Evolutionary conservation across 139 green algal species (phyloP).

Genomic region (Volvox reticuliferus): DNA sequence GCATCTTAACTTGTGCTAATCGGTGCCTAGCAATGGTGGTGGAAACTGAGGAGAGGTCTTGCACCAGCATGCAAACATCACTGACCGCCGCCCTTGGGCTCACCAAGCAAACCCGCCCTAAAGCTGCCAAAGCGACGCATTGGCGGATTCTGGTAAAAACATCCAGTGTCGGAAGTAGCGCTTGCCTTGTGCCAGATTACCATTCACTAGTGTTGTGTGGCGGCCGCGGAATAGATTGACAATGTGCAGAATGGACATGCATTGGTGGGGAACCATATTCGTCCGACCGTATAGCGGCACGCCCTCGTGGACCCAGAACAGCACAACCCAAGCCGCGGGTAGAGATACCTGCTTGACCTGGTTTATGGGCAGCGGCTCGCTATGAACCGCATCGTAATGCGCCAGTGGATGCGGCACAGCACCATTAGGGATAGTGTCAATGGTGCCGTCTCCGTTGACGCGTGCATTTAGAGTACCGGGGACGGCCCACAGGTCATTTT

Average conservation of each 20-base stretch:
- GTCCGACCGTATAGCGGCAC: background rate
- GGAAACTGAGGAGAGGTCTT: too few relatives aligned
- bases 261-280: background rate
- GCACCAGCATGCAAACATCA: too few relatives aligned
- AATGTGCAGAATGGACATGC: background rate
- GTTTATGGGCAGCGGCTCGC: background rate
- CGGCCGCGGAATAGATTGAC: background rate
- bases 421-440: too few relatives aligned
- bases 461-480: background rate
- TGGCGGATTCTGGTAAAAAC: too few relatives aligned
- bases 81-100: too few relatives aligned
- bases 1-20: too few relatives aligned
- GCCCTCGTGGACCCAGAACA: constrained; percentile 14
- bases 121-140: too few relatives aligned
- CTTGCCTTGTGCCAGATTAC: too few relatives aligned
- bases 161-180: too few relatives aligned
- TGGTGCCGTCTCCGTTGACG: background rate
- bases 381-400: background rate
- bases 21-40: too few relatives aligned
- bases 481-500: background rate
- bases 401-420: background rate
- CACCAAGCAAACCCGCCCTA: too few relatives aligned
- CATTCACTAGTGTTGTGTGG: too few relatives aligned
- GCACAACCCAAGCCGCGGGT: background rate
- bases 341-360: background rate